These are phyloP conservation scores for Candida lessepsii DNA, from an alignment of 805 yeast species.

Conservation along the genomic window DNA sequence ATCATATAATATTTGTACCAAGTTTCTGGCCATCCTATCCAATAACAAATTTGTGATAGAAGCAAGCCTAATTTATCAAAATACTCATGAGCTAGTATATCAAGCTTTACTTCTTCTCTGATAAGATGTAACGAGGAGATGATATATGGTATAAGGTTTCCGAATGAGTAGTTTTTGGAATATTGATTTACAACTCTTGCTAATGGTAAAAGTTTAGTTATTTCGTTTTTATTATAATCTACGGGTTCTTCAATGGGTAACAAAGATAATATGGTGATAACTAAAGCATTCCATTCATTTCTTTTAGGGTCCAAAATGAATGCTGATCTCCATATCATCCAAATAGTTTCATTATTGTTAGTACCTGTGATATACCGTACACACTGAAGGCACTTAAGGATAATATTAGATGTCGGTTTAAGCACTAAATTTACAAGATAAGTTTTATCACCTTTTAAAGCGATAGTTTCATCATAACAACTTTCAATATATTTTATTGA, in stretches of 20 bases:
- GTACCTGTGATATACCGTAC: slow-evolving; percentile 58
- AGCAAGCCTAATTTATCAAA: slow-evolving; percentile 48
- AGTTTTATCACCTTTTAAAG: slow-evolving; percentile 20
- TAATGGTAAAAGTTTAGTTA: slow-evolving; percentile 30
- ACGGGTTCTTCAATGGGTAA: slow-evolving; percentile 39
- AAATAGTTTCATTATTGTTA: slow-evolving; percentile 53
- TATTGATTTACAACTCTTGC: slow-evolving; percentile 31
- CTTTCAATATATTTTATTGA: slow-evolving; percentile 24
- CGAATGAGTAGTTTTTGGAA: slow-evolving; percentile 39
- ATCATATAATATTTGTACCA: slow-evolving; percentile 62
- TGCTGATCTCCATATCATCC: slow-evolving; percentile 64
- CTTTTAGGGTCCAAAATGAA: slow-evolving; percentile 37
- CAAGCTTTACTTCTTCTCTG: slow-evolving; percentile 70
- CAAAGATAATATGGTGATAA: slow-evolving; percentile 49
- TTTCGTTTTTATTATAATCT: slow-evolving; percentile 20
- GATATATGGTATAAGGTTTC: slow-evolving; percentile 60
- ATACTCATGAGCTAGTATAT: slow-evolving; percentile 40
- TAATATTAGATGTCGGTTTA: slow-evolving; percentile 45
- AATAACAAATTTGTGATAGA: slow-evolving; percentile 57
- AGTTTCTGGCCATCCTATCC: slow-evolving; percentile 72
- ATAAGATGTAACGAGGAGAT: slow-evolving; percentile 70
- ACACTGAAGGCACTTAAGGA: slow-evolving; percentile 45
- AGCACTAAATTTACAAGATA: slow-evolving; percentile 35
- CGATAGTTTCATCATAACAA: slow-evolving; percentile 29
- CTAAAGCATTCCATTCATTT: slow-evolving; percentile 62